Base-by-base conservation (phyloP, 2,329 filamentous ascomycete genomes). In the Colletotrichum cordylinicola region DNA sequence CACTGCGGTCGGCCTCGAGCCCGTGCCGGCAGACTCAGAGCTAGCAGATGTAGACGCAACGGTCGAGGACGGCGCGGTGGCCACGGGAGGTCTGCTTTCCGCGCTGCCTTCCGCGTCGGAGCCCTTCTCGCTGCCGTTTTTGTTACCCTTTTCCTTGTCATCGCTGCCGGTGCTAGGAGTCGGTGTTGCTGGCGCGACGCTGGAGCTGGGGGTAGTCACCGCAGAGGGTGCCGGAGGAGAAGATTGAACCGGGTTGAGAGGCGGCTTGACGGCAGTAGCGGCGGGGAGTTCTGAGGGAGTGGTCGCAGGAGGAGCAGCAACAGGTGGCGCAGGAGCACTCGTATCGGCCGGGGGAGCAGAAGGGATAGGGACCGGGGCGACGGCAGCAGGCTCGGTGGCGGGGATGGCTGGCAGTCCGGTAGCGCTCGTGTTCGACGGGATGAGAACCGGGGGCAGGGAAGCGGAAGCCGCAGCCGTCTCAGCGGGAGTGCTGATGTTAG, bases 231-330 rank as follows among this genome's bases (percentile, higher is more conserved):
- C 62, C 13, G 43, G 39, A 9, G 35, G 16, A 35, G n/a, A 35
- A 31, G 73, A 60, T 24, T 73, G 35, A 15, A 52, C 24, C 10
- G 73, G 68, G 29, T 75, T 72, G 31, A 75, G 62, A 31, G 68
- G 61, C n/a, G 56, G 15, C 8, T 35, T 24, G 18, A 18, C 24
- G 21, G 68, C 56, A 1, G 39, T 48, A 6, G 18, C 31, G 43
- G 62, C 16, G 48, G 33, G 15, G 69, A 61, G 27, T 31, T 18
- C 31, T 27, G 37, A 39, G 4, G 68, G 24, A 1, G 69, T 35
- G 33, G 52, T 24, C 8, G 43, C 52, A 16, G 31, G 31, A n/a
- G 52, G 52, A 16, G 43, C 60, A 12, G 27, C 21, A 1, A 16
- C 60, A 2, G 58, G 43, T 6, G 24, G 18, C 37, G 18, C 37